A percentile compares a stretch with the other conserved stretches of the same genome.
These are phyloP conservation scores for Puccinia triticina DNA, from an alignment of 1,284 basidiomycete genomes.

Conservation along the genomic window DNA sequence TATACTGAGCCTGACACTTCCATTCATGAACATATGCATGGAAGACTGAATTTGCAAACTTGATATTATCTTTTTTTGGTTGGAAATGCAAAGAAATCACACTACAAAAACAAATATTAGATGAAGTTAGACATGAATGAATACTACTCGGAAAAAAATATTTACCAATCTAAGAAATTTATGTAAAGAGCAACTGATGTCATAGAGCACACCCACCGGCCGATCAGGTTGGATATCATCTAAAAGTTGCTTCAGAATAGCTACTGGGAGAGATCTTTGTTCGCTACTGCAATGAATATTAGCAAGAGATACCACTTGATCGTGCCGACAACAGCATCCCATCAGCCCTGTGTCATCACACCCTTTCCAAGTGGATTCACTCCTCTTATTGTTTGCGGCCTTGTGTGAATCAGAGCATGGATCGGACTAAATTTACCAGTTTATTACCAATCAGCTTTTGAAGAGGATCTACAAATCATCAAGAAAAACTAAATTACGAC, in stretches of 20 bases:
- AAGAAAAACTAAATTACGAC: neutral
- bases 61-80: neutral
- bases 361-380: neutral
- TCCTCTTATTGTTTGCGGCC: slow-evolving; percentile 4
- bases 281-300: slow-evolving; percentile 26
- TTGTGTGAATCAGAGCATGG: slow-evolving; percentile 4
- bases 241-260: neutral
- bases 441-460: too few species aligned
- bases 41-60: slow-evolving; percentile 40
- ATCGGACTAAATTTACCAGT: too few species aligned
- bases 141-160: too few species aligned
- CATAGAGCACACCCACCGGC: slow-evolving; percentile 19
- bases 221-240: neutral
- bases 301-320: neutral
- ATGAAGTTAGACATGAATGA: neutral
- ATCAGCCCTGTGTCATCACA: slow-evolving; percentile 30
- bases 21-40: slow-evolving; percentile 49
- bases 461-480: too few species aligned
- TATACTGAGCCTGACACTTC: slow-evolving; percentile 29
- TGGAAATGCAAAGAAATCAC: slow-evolving; percentile 4
- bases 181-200: slow-evolving; percentile 13
- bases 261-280: neutral
- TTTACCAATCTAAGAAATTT: slow-evolving; percentile 2
- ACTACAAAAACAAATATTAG: neutral
- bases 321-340: slow-evolving; percentile 29